Evolutionary conservation across 768 basidiomycete species (phyloP).

Genomic region (Agrocybe chaxingu): DNA sequence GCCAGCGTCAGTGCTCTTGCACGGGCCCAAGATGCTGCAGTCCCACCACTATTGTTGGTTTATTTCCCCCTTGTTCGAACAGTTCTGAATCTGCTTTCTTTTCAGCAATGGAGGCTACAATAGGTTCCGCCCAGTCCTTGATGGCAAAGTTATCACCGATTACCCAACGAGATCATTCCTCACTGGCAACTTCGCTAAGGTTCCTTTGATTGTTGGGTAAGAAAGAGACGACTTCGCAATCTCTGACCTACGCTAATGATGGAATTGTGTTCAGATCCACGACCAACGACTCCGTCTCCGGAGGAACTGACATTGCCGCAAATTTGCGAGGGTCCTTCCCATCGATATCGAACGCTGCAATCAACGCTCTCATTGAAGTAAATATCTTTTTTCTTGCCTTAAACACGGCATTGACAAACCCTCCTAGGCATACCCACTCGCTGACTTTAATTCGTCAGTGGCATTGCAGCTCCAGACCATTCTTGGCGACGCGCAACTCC

Average conservation of each 20-base stretch:
- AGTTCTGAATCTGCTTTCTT: not conserved
- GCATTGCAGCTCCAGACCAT: conserved; percentile 40
- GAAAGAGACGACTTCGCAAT: conserved; percentile 8
- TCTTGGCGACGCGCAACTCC: conserved; percentile 47
- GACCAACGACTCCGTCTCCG: conserved; percentile 56
- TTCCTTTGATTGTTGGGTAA: conserved; percentile 60
- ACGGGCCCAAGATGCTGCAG: conserved; percentile 49
- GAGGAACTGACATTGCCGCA: conserved; percentile 32
- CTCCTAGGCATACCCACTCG: conserved; percentile 37
- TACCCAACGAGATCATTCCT: conserved; percentile 45
- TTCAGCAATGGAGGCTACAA: conserved; percentile 41
- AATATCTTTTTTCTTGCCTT: not conserved
- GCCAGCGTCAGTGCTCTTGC: conserved; percentile 50
- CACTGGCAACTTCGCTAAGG: conserved; percentile 41
- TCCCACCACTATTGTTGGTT: conserved; percentile 38
- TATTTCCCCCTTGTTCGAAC: not conserved
- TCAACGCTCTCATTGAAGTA: conserved; percentile 33
- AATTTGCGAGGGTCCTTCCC: conserved; percentile 44
- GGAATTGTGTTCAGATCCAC: conserved; percentile 34
- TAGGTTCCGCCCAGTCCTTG: conserved; percentile 51
- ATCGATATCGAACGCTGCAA: conserved; percentile 33
- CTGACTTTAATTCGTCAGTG: conserved; percentile 40
- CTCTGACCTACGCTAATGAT: not conserved
- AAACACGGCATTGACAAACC: not conserved
- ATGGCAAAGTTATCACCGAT: conserved; percentile 48